Conservation (phyloP, 805 yeast genomes). For the Barnettozyma pratensis region DNA sequence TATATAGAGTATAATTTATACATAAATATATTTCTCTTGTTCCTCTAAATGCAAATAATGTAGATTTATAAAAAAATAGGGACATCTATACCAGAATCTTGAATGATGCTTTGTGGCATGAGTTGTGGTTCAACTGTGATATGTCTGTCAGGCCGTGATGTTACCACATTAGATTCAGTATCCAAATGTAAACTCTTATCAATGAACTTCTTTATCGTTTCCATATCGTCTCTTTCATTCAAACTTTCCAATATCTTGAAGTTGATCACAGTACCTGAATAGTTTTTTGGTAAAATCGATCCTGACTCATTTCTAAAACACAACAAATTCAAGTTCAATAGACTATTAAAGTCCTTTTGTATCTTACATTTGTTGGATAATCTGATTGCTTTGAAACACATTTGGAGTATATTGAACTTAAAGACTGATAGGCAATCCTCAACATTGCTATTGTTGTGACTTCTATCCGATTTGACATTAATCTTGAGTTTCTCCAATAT, state of each 20-base stretch:
- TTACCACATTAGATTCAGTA: neutral
- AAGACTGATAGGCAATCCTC: slow-evolving; percentile 24
- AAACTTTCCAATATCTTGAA: slow-evolving; percentile 28
- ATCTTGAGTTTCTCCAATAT: slow-evolving; percentile 55
- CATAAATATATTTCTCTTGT: slow-evolving; percentile 1
- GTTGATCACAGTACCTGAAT: slow-evolving; percentile 38
- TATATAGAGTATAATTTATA: neutral
- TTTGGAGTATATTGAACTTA: slow-evolving; percentile 43
- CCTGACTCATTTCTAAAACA: slow-evolving; percentile 25
- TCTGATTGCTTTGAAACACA: slow-evolving; percentile 42
- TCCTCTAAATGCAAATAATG: neutral
- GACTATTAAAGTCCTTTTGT: slow-evolving; percentile 40
- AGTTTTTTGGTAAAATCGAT: slow-evolving; percentile 27
- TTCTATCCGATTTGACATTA: slow-evolving; percentile 12
- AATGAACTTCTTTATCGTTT: slow-evolving; percentile 1
- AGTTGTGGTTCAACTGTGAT: neutral
- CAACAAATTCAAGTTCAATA: slow-evolving; percentile 41
- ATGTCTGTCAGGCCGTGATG: neutral
- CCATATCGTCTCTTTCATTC: slow-evolving; percentile 6
- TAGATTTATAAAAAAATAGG: slow-evolving; percentile 20
- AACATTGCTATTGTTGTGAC: neutral
- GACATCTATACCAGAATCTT: slow-evolving; percentile 15
- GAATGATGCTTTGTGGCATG: neutral
- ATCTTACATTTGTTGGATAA: slow-evolving; percentile 50
- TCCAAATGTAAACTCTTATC: slow-evolving; percentile 4